Evolutionary conservation across 345 rosid genomes (phyloP), one percentile per base, ranked within the genome.

Genomic region (Eucalyptus curtisii): DNA sequence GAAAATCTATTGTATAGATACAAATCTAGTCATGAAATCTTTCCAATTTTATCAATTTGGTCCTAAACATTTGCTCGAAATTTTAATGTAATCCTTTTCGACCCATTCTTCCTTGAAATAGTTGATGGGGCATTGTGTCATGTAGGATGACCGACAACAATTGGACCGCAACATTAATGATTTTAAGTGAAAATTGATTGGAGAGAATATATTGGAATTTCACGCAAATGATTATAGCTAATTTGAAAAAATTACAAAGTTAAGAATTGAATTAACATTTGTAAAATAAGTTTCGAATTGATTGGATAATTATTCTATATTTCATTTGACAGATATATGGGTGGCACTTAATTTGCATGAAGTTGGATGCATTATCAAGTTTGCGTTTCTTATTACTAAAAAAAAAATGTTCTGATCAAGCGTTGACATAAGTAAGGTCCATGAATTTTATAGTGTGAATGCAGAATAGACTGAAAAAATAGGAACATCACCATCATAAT

Each of bases 221-320:
- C 22, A 4, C 3, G 7, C 8, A 66, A 66, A 66, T 0, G 37
- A n/a, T 3, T 31, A 31, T 31, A 15, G 1, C 20, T 66, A 66
- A 8, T n/a, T 66, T 31, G 76, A 7, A 0, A 66, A 2, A 31
- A 66, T 66, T n/a, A n/a, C 7, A 64, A 66, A n/a, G 11, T 66
- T 66, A n/a, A 8, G 7, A 66, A 66, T 31, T 4, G 2, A 15
- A 66, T 15, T 15, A 3, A 0, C 0, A 31, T 66, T 0, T 0
- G 0, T 66, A 4, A 7, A 66, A 66, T 66, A 66, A 33, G 6
- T 66, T 66, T n/a, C 2, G 5, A 17, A 66, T 4, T 66, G 3
- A 66, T 55, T 55, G 61, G 30, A 55, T 55, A 24, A 22, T 55
- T 22, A 22, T 55, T 24, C 2, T 24, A 55, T 55, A 55, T 55